Percentiles rank a stretch among this genome's conserved stretches.
phyloP scores from a whole-genome alignment of 768 basidiomycete genomes.

The Crepidotus variabilis region DNA sequence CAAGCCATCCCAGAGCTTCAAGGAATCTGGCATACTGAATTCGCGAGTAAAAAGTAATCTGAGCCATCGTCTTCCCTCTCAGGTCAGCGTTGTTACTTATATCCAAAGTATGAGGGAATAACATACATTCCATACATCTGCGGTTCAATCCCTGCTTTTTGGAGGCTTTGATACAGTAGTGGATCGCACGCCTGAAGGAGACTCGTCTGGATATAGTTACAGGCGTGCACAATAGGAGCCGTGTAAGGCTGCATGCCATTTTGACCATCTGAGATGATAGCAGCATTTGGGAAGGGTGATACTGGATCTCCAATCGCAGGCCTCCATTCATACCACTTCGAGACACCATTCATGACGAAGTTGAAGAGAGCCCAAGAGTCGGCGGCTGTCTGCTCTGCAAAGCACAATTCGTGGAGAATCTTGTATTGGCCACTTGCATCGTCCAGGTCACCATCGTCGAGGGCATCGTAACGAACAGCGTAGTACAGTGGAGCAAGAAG shows the following conservation, averaged over 20 bases:
- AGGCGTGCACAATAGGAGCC: conserved; percentile 82
- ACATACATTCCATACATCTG: conserved; percentile 95
- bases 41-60: conserved; percentile 92
- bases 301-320: conserved; percentile 30
- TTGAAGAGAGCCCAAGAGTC: conserved; percentile 87
- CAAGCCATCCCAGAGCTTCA: conserved; percentile 94
- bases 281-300: conserved; percentile 39
- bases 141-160: conserved; percentile 83
- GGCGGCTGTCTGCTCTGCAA: conserved; percentile 68
- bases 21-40: conserved; percentile 72
- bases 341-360: conserved; percentile 72
- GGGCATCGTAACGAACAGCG: conserved; percentile 79
- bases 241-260: conserved; percentile 61
- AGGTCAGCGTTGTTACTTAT: conserved; percentile 5
- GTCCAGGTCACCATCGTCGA: conserved; percentile 32
- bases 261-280: conserved; percentile 42
- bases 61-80: conserved; percentile 75
- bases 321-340: conserved; percentile 77
- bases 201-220: conserved; percentile 73
- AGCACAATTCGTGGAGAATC: conserved; percentile 57
- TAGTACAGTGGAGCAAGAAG: conserved; percentile 85
- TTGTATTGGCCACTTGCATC: conserved; percentile 22
- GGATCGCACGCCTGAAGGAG: conserved; percentile 80
- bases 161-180: conserved; percentile 68
- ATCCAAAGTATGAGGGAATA: conserved; percentile 3